Conservation (phyloP, 1,284 basidiomycete species). For the Leccinum colubrinum region DNA sequence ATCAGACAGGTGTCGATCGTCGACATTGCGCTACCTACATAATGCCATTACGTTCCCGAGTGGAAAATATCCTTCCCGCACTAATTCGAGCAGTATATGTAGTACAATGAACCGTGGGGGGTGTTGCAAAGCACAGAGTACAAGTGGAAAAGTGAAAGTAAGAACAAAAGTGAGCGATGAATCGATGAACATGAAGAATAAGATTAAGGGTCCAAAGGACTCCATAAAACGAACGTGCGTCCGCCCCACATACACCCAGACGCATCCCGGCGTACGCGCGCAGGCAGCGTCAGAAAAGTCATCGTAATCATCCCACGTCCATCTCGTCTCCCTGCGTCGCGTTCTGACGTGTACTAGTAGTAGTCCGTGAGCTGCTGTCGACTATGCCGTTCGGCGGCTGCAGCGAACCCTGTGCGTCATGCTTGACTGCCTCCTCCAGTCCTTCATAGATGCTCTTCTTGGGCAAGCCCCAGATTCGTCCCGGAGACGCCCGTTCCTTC, state of each 20-base stretch:
- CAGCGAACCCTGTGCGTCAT: constrained; percentile 13
- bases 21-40: background rate
- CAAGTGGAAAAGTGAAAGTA: background rate
- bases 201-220: constrained; percentile 23
- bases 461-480: constrained; percentile 75
- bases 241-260: background rate
- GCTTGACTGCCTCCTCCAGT: constrained; percentile 58
- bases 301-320: constrained; percentile 47
- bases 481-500: constrained; percentile 60
- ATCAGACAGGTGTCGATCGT: background rate
- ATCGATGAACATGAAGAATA: constrained; percentile 31
- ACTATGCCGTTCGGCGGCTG: constrained; percentile 11
- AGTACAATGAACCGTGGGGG: constrained; percentile 18
- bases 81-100: constrained; percentile 10
- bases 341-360: constrained; percentile 40
- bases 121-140: background rate
- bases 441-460: constrained; percentile 71
- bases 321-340: constrained; percentile 46
- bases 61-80: constrained; percentile 11
- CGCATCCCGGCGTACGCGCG: background rate
- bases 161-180: background rate
- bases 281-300: background rate
- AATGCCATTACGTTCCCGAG: constrained; percentile 11
- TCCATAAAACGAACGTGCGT: constrained; percentile 9
- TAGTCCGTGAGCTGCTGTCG: constrained; percentile 33